Conservation (phyloP, 2,329 filamentous ascomycete species). For the Dactylellina cionopaga region DNA sequence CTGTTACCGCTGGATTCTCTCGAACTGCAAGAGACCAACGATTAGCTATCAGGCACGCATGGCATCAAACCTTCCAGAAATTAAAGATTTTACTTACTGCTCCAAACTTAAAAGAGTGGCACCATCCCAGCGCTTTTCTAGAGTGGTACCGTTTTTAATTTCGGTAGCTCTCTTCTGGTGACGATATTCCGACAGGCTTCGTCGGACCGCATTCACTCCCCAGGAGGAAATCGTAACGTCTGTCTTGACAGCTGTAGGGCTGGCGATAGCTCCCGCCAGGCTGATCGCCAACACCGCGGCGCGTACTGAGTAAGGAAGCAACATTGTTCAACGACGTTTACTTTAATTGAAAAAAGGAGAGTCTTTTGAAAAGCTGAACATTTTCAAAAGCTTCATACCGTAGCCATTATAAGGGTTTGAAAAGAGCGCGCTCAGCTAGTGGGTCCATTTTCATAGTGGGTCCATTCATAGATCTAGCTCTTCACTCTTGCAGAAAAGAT, state of each 20-base stretch:
- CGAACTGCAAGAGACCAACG: too few relatives aligned
- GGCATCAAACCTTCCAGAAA: too few relatives aligned
- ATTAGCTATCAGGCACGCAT: neutral
- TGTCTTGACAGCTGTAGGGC: neutral
- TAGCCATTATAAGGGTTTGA: too few relatives aligned
- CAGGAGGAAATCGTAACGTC: neutral
- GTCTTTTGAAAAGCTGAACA: too few relatives aligned
- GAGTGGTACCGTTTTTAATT: conserved; percentile 58
- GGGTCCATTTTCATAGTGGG: too few relatives aligned
- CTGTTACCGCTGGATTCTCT: too few relatives aligned
- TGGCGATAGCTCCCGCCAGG: neutral
- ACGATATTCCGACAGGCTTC: neutral
- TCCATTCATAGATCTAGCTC: too few relatives aligned
- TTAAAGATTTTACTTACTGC: neutral
- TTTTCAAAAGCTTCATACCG: too few relatives aligned
- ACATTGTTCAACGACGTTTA: neutral
- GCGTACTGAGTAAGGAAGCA: neutral
- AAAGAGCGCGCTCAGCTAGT: too few relatives aligned
- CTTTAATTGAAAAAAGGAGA: neutral
- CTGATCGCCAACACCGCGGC: neutral
- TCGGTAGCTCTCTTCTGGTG: conserved; percentile 53
- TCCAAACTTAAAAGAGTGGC: conserved; percentile 59
- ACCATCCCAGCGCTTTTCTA: conserved; percentile 61
- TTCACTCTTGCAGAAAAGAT: too few relatives aligned
- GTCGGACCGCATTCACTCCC: neutral